Conservation (phyloP, 371 early-diverging fungal species). For the Apophysomyces trapeziformis region DNA sequence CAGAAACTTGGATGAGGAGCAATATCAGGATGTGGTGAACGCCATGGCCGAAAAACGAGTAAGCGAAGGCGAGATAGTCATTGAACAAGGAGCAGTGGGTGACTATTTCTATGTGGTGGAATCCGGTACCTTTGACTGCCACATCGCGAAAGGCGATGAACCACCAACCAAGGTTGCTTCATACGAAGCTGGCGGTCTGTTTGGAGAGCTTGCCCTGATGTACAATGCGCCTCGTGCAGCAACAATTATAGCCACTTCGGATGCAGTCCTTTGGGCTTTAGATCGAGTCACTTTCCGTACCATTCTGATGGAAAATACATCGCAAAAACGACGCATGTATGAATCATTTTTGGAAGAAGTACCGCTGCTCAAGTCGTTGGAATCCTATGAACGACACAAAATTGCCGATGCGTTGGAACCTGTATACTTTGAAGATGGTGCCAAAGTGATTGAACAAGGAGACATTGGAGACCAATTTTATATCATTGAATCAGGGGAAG, state of each 20-base stretch:
- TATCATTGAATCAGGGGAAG: conserved; percentile 88
- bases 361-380: conserved; percentile 61
- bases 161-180: conserved; percentile 58
- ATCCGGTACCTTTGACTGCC: conserved; percentile 89
- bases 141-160: conserved; percentile 60
- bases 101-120: conserved; percentile 98
- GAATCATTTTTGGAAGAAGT: conserved; percentile 75
- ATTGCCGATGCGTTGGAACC: conserved; percentile 80
- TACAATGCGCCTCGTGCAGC: conserved; percentile 91
- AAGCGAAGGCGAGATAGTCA: conserved; percentile 72
- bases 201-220: conserved; percentile 90
- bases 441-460: conserved; percentile 69
- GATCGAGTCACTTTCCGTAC: conserved; percentile 78
- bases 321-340: conserved; percentile 73
- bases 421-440: conserved; percentile 63
- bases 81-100: conserved; percentile 95
- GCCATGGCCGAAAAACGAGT: conserved; percentile 87
- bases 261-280: conserved; percentile 78
- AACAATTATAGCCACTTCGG: conserved; percentile 67
- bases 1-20: conserved; percentile 76
- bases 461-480: conserved; percentile 62
- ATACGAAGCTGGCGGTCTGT: conserved; percentile 68
- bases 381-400: conserved; percentile 72
- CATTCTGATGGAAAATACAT: conserved; percentile 74
- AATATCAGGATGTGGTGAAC: conserved; percentile 10